A percentile compares a stretch with the other conserved stretches of the same genome.
Evolutionary conservation across 768 basidiomycete species (phyloP).

Genomic region (Mycena galericulata): DNA sequence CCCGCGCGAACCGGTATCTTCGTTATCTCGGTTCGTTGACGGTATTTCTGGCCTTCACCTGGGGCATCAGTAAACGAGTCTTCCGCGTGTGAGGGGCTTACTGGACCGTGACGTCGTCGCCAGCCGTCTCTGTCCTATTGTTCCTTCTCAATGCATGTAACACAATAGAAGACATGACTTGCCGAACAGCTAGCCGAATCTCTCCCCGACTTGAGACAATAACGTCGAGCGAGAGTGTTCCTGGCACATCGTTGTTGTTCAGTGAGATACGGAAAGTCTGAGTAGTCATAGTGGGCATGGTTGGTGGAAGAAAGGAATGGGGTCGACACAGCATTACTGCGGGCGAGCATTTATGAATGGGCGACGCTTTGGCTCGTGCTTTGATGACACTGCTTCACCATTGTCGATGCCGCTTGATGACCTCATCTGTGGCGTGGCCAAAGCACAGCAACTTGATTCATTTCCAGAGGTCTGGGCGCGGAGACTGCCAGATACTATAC

Average conservation of each 20-base stretch:
- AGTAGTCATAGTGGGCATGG: not conserved
- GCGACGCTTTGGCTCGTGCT: slow-evolving; percentile 23
- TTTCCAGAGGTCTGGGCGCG: too few species aligned
- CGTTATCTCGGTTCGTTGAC: too few species aligned
- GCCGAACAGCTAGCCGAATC: not conserved
- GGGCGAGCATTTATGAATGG: not conserved
- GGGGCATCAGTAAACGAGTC: too few species aligned
- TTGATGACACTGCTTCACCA: slow-evolving; percentile 15
- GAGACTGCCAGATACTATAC: too few species aligned
- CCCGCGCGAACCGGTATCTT: too few species aligned
- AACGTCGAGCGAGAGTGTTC: not conserved
- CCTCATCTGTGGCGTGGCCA: slow-evolving; percentile 1
- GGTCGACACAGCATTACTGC: not conserved
- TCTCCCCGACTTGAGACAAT: slow-evolving; percentile 1
- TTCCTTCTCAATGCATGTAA: not conserved
- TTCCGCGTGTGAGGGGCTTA: too few species aligned
- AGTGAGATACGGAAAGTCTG: not conserved
- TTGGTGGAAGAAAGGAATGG: not conserved
- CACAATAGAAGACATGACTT: not conserved
- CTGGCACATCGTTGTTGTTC: not conserved
- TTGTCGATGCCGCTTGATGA: not conserved
- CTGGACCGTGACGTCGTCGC: too few species aligned
- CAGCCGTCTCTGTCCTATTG: not conserved
- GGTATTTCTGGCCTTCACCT: too few species aligned
- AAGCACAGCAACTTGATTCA: slow-evolving; percentile 2